phyloP scores from a whole-genome alignment of 768 basidiomycete genomes.

The Rhizopogon roseolus region DNA sequence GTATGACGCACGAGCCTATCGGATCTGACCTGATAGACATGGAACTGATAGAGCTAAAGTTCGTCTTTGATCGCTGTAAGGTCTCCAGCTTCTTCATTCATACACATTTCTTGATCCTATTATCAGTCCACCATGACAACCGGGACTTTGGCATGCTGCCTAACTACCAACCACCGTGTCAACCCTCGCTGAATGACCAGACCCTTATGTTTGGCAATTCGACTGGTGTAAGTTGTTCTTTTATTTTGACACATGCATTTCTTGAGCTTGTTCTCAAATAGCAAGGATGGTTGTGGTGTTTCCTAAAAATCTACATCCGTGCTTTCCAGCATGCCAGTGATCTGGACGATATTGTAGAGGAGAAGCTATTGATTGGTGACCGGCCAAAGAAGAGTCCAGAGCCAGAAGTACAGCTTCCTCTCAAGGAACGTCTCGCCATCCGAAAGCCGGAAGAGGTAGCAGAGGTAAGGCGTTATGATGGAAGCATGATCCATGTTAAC shows the following conservation, averaged over 20 bases:
- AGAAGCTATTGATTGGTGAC: slow-evolving; percentile 78
- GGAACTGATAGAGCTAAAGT: slow-evolving; percentile 81
- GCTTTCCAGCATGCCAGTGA: slow-evolving; percentile 77
- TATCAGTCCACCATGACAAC: slow-evolving; percentile 77
- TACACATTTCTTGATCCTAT: not conserved
- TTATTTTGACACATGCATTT: not conserved
- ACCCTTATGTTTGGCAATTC: slow-evolving; percentile 60
- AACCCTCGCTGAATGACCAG: slow-evolving; percentile 55
- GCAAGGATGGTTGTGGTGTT: slow-evolving; percentile 68
- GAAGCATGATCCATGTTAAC: not conserved
- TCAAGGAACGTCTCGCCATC: slow-evolving; percentile 54
- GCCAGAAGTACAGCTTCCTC: slow-evolving; percentile 42
- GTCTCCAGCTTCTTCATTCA: not conserved
- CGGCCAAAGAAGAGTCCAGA: slow-evolving; percentile 61
- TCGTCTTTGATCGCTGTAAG: slow-evolving; percentile 73
- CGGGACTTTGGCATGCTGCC: slow-evolving; percentile 78
- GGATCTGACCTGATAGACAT: slow-evolving; percentile 70
- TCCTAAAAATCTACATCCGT: slow-evolving; percentile 74
- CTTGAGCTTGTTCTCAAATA: slow-evolving; percentile 21
- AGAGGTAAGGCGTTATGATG: slow-evolving; percentile 37
- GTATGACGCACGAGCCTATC: slow-evolving; percentile 68
- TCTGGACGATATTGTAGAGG: slow-evolving; percentile 74
- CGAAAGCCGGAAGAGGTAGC: slow-evolving; percentile 45
- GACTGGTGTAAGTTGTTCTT: slow-evolving; percentile 49
- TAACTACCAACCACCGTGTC: slow-evolving; percentile 64